phyloP scores from a whole-genome alignment of 176 grass and related monocot genomes.

The Cenchrus americanus region DNA sequence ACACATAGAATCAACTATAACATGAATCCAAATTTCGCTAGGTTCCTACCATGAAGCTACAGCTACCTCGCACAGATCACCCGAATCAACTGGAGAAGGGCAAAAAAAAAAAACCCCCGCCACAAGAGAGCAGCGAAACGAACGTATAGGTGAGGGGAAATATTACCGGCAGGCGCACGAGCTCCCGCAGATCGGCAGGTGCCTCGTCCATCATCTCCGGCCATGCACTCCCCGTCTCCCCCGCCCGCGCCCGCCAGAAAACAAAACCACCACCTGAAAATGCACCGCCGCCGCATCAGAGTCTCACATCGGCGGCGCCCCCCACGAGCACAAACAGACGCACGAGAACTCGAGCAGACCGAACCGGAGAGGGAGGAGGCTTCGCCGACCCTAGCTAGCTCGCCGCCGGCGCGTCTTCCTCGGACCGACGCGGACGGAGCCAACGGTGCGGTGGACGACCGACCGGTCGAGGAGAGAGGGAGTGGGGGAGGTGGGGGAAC shows the following conservation, averaged over 20 bases:
- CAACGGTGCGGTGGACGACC: background rate
- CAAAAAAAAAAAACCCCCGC: background rate
- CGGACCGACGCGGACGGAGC: background rate
- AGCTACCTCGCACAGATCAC: background rate
- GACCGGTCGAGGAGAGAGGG: background rate
- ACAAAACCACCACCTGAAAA: slow-evolving; percentile 16
- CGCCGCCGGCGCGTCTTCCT: background rate
- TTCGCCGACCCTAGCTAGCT: background rate
- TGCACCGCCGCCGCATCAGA: background rate
- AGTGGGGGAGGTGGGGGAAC: too few relatives aligned
- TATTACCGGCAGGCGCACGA: slow-evolving; percentile 48
- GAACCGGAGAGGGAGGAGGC: background rate
- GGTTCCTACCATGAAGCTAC: background rate
- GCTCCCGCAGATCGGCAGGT: slow-evolving; percentile 23
- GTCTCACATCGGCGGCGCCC: background rate
- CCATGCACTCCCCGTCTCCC: background rate
- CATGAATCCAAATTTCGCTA: background rate
- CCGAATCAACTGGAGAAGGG: background rate
- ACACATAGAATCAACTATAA: background rate
- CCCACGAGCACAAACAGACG: background rate
- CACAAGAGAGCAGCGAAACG: background rate
- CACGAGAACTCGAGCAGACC: background rate
- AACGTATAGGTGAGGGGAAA: too few relatives aligned
- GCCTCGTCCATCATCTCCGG: slow-evolving; percentile 42
- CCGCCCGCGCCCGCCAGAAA: background rate